Conservation (phyloP, 192 early-diverging fungal genomes). For the Blastocladiella britannica region DNA sequence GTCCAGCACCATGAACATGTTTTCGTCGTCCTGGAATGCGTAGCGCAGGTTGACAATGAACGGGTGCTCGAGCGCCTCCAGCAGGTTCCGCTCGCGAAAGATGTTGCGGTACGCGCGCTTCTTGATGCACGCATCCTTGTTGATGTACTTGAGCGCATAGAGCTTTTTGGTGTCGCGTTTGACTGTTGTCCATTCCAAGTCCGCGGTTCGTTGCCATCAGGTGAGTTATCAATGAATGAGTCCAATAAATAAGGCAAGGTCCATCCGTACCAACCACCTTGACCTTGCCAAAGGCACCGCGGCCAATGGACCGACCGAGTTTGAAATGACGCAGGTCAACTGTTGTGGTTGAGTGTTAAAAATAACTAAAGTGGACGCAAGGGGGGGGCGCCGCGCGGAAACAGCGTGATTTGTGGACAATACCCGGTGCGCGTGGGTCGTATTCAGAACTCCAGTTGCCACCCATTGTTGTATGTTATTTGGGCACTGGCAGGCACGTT, state of each 20-base stretch:
- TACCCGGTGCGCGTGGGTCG: not conserved
- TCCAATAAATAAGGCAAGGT: not conserved
- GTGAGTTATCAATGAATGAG: slow-evolving; percentile 1
- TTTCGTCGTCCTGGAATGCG: slow-evolving; percentile 87
- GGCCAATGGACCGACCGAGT: slow-evolving; percentile 71
- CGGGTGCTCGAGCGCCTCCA: slow-evolving; percentile 67
- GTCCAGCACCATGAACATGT: slow-evolving; percentile 83
- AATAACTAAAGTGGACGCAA: not conserved
- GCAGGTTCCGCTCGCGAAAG: slow-evolving; percentile 65
- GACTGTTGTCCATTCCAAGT: too few relatives aligned
- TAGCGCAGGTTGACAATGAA: slow-evolving; percentile 81
- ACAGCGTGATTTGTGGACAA: not conserved
- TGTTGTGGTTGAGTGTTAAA: slow-evolving; percentile 10
- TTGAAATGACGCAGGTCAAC: slow-evolving; percentile 75
- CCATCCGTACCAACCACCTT: not conserved
- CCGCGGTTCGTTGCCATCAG: slow-evolving; percentile 43
- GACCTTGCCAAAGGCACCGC: slow-evolving; percentile 91
- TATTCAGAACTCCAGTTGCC: not conserved
- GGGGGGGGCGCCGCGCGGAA: not conserved
- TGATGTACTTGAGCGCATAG: slow-evolving; percentile 95
- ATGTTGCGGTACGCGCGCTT: slow-evolving; percentile 75
- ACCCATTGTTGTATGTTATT: too few relatives aligned
- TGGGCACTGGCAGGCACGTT: too few relatives aligned
- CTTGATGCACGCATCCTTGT: slow-evolving; percentile 75
- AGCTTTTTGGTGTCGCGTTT: slow-evolving; percentile 57